Base-by-base conservation (phyloP, 306 rosid genomes). In the Quercus mongolica region DNA sequence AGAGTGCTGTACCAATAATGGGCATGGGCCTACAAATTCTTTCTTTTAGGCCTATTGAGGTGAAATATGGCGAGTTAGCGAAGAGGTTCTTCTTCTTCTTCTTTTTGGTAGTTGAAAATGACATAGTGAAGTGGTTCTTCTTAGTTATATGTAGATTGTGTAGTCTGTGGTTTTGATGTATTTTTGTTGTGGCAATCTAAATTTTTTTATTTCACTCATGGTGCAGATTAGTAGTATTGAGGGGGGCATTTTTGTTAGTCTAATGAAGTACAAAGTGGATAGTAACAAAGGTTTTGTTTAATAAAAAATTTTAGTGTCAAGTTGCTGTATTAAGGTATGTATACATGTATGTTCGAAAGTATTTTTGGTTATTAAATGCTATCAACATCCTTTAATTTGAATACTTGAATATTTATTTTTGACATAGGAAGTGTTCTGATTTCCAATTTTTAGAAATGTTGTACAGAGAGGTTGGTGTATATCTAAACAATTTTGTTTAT, bases 401-500 rank as follows among this genome's bases (percentile, higher is more conserved):
- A 28, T 64, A 44, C 54, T 25, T 59, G 30, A 51, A 35, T 70
- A 56, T 51, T 56, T 49, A 56, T 70, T 69, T 61, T 64, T 44
- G 67, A 59, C 57, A 75, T 23, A 76, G 76, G 65, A 74, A 76
- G 64, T 64, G 57, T 67, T 80, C 59, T 78, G 69, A 33, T 67
- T 28, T 67, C 73, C 74, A 23, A 62, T n/a, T 56, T 15, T 78
- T 57, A 72, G 73, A 61, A 31, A 54, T 25, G 46, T 73, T 62
- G 28, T 69, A 71, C 51, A 72, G 8, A 28, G 54, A 78, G 75
- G 55, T 79, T 74, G 58, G 57, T 83, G 64, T n/a, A 49, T 79
- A 17, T 87, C 87, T 88, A 74, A 94, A 54, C 74, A 54, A 4
- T 78, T 30, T 81, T 77, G 31, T 77, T 90, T 81, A 63, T 79